These are phyloP conservation scores for Debaryomyces coudertii DNA, from an alignment of 1,139 yeast genomes.

Conservation along the genomic window DNA sequence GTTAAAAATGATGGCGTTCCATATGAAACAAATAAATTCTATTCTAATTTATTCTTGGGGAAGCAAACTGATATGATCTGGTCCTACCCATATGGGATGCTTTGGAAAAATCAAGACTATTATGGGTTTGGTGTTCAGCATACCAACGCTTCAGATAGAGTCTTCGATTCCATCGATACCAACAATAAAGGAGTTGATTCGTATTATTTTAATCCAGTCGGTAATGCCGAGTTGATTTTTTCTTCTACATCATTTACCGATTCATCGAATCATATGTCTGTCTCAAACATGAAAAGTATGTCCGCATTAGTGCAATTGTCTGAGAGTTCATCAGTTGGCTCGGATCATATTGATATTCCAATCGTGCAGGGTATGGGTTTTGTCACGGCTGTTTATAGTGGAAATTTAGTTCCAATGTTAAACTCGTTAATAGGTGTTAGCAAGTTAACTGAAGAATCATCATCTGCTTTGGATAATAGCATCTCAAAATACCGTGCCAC, in stretches of 20 bases:
- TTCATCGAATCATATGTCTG: conserved; percentile 38
- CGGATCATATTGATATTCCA: conserved; percentile 43
- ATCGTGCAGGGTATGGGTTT: conserved; percentile 81
- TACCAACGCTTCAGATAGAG: conserved; percentile 57
- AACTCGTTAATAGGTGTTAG: conserved; percentile 57
- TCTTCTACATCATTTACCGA: conserved; percentile 55
- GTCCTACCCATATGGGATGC: conserved; percentile 83
- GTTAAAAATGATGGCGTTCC: conserved; percentile 50
- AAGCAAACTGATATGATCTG: conserved; percentile 65
- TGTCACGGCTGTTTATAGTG: conserved; percentile 65
- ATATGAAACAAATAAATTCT: conserved; percentile 80
- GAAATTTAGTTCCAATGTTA: conserved; percentile 55
- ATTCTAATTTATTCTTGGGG: conserved; percentile 73
- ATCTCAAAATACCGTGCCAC: conserved; percentile 60
- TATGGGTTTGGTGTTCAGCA: conserved; percentile 75
- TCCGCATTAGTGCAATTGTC: conserved; percentile 57
- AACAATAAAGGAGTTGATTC: conserved; percentile 29
- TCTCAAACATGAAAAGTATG: conserved; percentile 56
- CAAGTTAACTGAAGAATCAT: conserved; percentile 41
- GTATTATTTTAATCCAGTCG: conserved; percentile 59
- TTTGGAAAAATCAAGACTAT: conserved; percentile 50
- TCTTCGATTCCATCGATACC: conserved; percentile 60
- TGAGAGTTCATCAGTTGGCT: conserved; percentile 23
- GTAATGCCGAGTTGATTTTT: conserved; percentile 54
- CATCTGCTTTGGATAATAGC: conserved; percentile 37